Conservation (phyloP, 345 rosid species). For the Linum usitatissimum region DNA sequence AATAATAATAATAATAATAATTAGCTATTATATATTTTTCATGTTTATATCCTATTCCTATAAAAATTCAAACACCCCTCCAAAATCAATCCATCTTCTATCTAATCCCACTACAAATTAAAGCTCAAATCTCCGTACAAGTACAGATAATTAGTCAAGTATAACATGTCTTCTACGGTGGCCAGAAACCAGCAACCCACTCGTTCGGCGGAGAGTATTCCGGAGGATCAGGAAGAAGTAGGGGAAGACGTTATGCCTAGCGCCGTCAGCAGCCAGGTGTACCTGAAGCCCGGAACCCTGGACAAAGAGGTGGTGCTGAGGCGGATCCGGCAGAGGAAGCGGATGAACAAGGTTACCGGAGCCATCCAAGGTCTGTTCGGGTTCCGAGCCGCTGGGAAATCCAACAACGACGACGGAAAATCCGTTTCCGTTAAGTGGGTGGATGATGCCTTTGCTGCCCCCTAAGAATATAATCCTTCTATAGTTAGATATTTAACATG, state of each 20-base stretch:
- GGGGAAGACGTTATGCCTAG: constrained; percentile 3
- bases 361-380: constrained; percentile 21
- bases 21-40: neutral
- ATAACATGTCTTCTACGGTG: constrained; percentile 14
- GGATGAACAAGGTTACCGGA: constrained; percentile 22
- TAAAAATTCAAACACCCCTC: constrained; percentile 1
- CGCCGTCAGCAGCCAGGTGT: constrained; percentile 21
- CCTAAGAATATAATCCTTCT: constrained; percentile 6
- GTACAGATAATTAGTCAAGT: neutral
- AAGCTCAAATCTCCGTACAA: too few relatives aligned
- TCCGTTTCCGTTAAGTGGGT: constrained; percentile 22
- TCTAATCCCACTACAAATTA: neutral
- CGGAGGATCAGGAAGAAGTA: constrained; percentile 16
- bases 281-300: constrained; percentile 17
- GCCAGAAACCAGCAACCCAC: constrained; percentile 3
- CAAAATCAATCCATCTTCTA: neutral
- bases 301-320: constrained; percentile 34
- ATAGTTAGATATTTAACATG: too few relatives aligned
- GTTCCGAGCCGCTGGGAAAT: constrained; percentile 4
- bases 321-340: constrained; percentile 38
- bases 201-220: neutral
- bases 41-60: too few relatives aligned
- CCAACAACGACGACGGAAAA: neutral
- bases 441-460: constrained; percentile 48
- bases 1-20: neutral